Percentiles rank a stretch among this genome's conserved stretches.
These are phyloP conservation scores for Kazachstania taianensis DNA, from an alignment of 805 yeast species.

Conservation along the genomic window DNA sequence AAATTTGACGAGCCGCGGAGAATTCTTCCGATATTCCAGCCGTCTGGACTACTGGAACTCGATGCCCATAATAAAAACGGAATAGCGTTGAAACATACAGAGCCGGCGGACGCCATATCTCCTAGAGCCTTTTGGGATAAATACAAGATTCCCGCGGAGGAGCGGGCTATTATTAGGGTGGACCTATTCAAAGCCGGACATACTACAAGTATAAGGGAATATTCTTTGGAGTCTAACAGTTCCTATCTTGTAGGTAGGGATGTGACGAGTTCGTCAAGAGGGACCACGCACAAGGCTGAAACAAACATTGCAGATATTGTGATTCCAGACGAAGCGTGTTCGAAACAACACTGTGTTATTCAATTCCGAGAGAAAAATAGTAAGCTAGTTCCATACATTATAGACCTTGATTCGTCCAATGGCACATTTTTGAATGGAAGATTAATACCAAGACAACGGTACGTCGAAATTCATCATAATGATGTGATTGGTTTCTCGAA, in stretches of 20 bases:
- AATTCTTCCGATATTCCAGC: conserved; percentile 27
- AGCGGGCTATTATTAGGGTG: conserved; percentile 21
- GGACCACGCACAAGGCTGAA: conserved; percentile 8
- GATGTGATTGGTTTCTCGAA: conserved; percentile 36
- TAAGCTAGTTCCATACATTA: conserved; percentile 30
- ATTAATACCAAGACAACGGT: conserved; percentile 32
- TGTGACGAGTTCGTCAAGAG: background rate
- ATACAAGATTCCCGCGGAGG: conserved; percentile 11
- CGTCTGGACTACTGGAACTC: conserved; percentile 35
- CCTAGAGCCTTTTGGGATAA: conserved; percentile 18
- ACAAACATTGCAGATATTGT: conserved; percentile 29
- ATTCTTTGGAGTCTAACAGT: conserved; percentile 21
- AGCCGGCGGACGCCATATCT: conserved; percentile 27
- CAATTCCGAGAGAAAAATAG: conserved; percentile 31
- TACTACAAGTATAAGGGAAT: conserved; percentile 17
- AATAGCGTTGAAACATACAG: conserved; percentile 30
- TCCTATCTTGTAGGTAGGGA: conserved; percentile 31
- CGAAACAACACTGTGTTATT: conserved; percentile 41
- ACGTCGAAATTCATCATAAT: conserved; percentile 33
- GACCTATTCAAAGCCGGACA: conserved; percentile 24
- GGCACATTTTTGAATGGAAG: conserved; percentile 37
- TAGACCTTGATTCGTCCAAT: conserved; percentile 39
- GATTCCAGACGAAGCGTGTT: conserved; percentile 30
- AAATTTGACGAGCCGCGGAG: too few species aligned
- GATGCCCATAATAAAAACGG: conserved; percentile 32